Evolutionary conservation across 2,329 filamentous ascomycete genomes (phyloP), one percentile per base, ranked within the genome.

Genomic region (Hirsutella thompsonii): DNA sequence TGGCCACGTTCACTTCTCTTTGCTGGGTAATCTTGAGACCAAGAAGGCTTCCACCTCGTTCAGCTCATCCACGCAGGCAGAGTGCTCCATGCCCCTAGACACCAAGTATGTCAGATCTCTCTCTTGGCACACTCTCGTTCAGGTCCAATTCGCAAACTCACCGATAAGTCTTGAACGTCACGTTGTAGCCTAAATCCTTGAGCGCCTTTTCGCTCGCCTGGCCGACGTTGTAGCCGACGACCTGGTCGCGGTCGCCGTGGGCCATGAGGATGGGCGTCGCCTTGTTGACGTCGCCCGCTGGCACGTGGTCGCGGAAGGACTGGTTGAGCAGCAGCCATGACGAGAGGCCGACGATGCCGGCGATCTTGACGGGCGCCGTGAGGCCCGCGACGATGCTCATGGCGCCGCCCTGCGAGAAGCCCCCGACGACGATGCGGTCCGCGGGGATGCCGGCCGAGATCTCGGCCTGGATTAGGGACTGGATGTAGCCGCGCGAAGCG

Each of bases 251-350:
- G 46, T 80, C 74, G n/a, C 92, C 92, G 52, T 96, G 92, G 11
- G 76, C 87, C 79, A 95, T 83, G 61, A 92, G 85, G 47, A 96
- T 79, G 1, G 84, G 83, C 2, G 87, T 94, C 33, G 82, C 69
- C 60, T 80, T 76, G 49, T 73, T 68, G 43, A 46, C 36, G 67
- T 70, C 63, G 23, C 41, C 51, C 10, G 58, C 53, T 3, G 63
- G 58, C 11, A 64, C 44, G 20, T 63, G 51, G 8, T 62, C 54
- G 35, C 56, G 53, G 49, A 72, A 68, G 44, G 63, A 66, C 39
- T 52, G 44, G 41, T 56, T 60, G 23, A 95, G 67, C n/a, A 85
- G 70, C 49, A 94, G 64, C 60, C 92, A 95, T 53, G 77, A 81
- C 11, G 83, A 90, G 45, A 96, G 64, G 6, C 79, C 86, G 46